Base-by-base conservation (phyloP, 2,329 filamentous ascomycete species). In the Arthrobotrys conoides region DNA sequence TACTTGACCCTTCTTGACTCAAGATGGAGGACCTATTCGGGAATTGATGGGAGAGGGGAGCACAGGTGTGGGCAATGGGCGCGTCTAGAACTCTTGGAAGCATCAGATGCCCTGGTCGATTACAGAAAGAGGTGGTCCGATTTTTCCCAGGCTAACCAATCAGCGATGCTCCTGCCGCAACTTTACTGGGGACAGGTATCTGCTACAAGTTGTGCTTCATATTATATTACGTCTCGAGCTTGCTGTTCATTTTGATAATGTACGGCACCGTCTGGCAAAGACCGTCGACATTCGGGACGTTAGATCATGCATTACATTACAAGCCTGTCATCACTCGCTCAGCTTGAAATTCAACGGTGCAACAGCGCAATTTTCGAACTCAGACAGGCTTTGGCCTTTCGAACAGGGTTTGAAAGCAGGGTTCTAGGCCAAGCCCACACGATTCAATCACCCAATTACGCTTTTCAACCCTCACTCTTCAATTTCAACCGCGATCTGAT, bases 41-140 rank as follows among this genome's bases (percentile, higher is more conserved):
- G 72, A 66, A 67, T 53, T 55, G 71, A 65, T 68, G 57, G 53
- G 64, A 76, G 59, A 5, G 38, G 5, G 14, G 38, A 46, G 53
- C 53, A 61, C 48, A 68, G 53, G 68, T 72, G 75, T 78, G 75
- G 68, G 75, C 75, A 24, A 78, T 78, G 75, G 75, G 49, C 75
- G 75, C 75, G 68, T 78, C 75, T 78, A 78, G 75, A 78, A 78
- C 75, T 59, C 63, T 68, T 71, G 63, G 41, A 57, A 53, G 59
- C 73, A 76, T 77, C 73, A 77, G 61, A 77, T 68, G 73, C 44
- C 73, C 67, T 18, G 18, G 51, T 27, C 20, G 14, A 49, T 63
- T 41, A 20, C 70, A 67, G 61, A 48, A 41, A 51, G 59, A 72
- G 69, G 69, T 59, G 49, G 59, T 30, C 69, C 59, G 69, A 59